Evolutionary conservation across 495 filamentous ascomycete genomes (phyloP), one percentile per base, ranked within the genome.

Genomic region (Trichoderma reesei): DNA sequence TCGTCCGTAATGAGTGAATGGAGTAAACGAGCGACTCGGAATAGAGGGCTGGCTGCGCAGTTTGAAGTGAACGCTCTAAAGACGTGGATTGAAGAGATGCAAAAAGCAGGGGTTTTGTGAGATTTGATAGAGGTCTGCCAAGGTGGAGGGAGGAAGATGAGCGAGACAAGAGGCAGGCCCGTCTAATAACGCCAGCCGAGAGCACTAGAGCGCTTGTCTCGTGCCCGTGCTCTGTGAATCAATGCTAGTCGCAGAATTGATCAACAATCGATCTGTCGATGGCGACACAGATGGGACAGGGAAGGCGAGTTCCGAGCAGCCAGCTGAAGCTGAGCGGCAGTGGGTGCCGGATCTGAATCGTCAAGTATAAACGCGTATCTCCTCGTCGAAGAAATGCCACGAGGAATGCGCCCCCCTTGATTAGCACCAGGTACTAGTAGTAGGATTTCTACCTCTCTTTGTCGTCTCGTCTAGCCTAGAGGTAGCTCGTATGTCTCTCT

Each of bases 231-330:
- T 26, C 26, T 26, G 26, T 26, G 26, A 26, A 42, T 42, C 7
- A 11, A 44, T 0, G 18, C 8, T 48, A 48, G 44, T 18, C 26
- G 26, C 38, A 39, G 13, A 26, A 56, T 56, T 56, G 51, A 56
- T 56, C 51, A 56, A 56, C 51, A 56, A 56, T 56, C 51, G 31
- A 56, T 56, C 51, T 56, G 2, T 56, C 51, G 51, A 56, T 33
- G 11, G 51, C 26, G 51, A 34, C 51, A 33, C 51, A 56, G 26
- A 10, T 2, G 1, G 20, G 18, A 56, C 20, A 31, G 20, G 51
- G 51, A 34, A 56, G 51, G 51, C 31, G 51, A 31, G 26, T 56
- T 34, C 51, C 51, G 51, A 33, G 26, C 26, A 26, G 26, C 26
- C 26, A 26, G 26, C 26, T 26, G 26, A 26, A 26, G 26, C 26